Evolutionary conservation across 805 yeast species (phyloP).

Genomic region (Wickerhamomyces mucosus): DNA sequence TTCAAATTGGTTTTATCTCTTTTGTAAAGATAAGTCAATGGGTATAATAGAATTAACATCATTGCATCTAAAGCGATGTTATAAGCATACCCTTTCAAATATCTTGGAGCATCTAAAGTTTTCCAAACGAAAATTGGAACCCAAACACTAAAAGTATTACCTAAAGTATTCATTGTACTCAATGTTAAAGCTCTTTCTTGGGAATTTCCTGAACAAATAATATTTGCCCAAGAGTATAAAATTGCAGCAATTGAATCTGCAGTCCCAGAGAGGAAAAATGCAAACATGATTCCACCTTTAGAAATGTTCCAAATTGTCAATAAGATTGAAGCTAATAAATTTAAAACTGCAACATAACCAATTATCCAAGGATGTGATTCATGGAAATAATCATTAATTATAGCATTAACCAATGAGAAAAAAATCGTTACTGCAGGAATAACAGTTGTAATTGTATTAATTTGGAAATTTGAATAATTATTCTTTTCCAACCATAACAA

Average conservation of each 20-base stretch:
- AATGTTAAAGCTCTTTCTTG: constrained; percentile 42
- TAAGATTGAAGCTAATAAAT: constrained; percentile 3
- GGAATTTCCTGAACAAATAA: constrained; percentile 44
- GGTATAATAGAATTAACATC: constrained; percentile 19
- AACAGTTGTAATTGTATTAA: constrained; percentile 40
- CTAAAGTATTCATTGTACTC: constrained; percentile 41
- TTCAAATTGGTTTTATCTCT: constrained; percentile 1
- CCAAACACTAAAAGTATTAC: constrained; percentile 48
- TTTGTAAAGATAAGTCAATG: constrained; percentile 17
- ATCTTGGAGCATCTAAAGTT: constrained; percentile 50
- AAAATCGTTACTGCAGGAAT: constrained; percentile 37
- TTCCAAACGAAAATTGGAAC: constrained; percentile 23
- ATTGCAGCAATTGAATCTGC: constrained; percentile 58
- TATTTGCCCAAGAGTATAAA: constrained; percentile 49
- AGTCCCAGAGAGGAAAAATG: constrained; percentile 44
- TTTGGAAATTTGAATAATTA: constrained; percentile 28
- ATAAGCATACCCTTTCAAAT: constrained; percentile 39
- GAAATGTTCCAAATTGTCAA: constrained; percentile 34
- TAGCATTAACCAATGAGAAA: constrained; percentile 21
- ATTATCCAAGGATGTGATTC: constrained; percentile 20
- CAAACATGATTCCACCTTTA: constrained; percentile 51
- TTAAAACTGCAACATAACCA: constrained; percentile 24
- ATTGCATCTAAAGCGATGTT: constrained; percentile 15
- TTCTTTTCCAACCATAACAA: constrained; percentile 40
- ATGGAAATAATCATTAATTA: constrained; percentile 20